phyloP scores from a whole-genome alignment of 2,329 filamentous ascomycete species.

The Elsinoe perseae region DNA sequence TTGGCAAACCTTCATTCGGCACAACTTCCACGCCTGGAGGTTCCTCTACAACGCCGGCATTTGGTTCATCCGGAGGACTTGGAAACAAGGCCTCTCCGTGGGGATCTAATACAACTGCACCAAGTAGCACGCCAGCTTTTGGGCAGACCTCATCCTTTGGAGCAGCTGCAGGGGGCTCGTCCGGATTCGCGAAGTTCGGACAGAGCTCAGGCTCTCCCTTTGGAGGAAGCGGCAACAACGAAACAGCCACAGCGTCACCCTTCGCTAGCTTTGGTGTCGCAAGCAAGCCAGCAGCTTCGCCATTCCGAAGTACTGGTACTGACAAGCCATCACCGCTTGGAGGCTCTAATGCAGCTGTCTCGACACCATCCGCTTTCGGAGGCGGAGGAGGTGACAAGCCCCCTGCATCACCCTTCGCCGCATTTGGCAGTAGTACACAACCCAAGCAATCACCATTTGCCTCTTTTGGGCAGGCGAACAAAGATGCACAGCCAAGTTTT shows the following conservation, averaged over 20 bases:
- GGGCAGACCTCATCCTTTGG: constrained; percentile 24
- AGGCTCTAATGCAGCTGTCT: neutral
- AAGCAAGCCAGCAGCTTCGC: constrained; percentile 20
- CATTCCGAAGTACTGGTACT: constrained; percentile 19
- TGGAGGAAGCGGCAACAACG: constrained; percentile 20
- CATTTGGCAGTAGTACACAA: constrained; percentile 20
- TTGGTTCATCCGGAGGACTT: constrained; percentile 21
- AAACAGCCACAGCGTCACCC: constrained; percentile 25
- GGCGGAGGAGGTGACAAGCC: constrained; percentile 27
- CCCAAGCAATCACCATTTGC: constrained; percentile 11
- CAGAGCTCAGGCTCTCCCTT: constrained; percentile 2
- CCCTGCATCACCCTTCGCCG: constrained; percentile 27
- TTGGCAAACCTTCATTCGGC: constrained; percentile 24
- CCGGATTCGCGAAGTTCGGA: constrained; percentile 31
- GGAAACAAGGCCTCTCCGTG: constrained; percentile 21
- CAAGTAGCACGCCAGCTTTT: constrained; percentile 20
- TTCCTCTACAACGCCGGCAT: constrained; percentile 17
- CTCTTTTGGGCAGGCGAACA: constrained; percentile 1
- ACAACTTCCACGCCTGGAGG: constrained; percentile 19
- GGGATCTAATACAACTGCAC: constrained; percentile 15
- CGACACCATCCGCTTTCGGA: constrained; percentile 25
- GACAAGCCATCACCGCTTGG: constrained; percentile 21
- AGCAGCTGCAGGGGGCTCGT: constrained; percentile 22
- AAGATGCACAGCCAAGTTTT: constrained; percentile 25
- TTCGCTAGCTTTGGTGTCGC: constrained; percentile 27